Percentiles rank a stretch among this genome's conserved stretches.
Evolutionary conservation across 495 filamentous ascomycete genomes (phyloP).

Genomic region (Lepidopterella palustris): DNA sequence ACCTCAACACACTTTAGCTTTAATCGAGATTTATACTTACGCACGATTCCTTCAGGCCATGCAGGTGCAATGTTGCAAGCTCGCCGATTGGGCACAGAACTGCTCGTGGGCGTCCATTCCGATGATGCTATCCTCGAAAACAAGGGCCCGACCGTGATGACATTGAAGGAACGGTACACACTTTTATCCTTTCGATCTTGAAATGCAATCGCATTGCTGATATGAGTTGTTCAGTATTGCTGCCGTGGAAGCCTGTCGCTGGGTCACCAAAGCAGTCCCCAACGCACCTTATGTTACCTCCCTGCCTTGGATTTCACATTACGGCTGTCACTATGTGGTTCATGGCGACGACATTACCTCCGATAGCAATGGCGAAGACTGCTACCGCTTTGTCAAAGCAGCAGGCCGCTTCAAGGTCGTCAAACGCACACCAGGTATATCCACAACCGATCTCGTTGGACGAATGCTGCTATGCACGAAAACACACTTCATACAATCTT

Average conservation of each 20-base stretch:
- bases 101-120: slow-evolving; percentile 87
- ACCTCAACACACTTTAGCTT: neutral
- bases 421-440: slow-evolving; percentile 92
- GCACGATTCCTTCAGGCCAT: slow-evolving; percentile 55
- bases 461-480: slow-evolving; percentile 92
- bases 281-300: slow-evolving; percentile 92
- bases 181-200: neutral
- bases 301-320: slow-evolving; percentile 87
- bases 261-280: slow-evolving; percentile 76
- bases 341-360: slow-evolving; percentile 90
- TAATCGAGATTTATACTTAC: neutral
- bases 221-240: slow-evolving; percentile 46
- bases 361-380: slow-evolving; percentile 79
- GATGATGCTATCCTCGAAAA: slow-evolving; percentile 92
- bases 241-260: slow-evolving; percentile 89
- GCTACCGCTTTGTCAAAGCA: slow-evolving; percentile 92
- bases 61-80: slow-evolving; percentile 96
- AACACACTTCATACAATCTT: slow-evolving; percentile 76
- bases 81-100: slow-evolving; percentile 73
- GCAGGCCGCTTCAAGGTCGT: slow-evolving; percentile 90
- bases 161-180: slow-evolving; percentile 69
- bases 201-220: slow-evolving; percentile 4
- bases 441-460: slow-evolving; percentile 93
- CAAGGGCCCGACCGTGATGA: slow-evolving; percentile 98
- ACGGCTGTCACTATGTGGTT: slow-evolving; percentile 86